Percentiles rank a stretch among this genome's conserved stretches.
Conservation (phyloP, 2,329 filamentous ascomycete genomes). For the Cladosporium sp. region DNA sequence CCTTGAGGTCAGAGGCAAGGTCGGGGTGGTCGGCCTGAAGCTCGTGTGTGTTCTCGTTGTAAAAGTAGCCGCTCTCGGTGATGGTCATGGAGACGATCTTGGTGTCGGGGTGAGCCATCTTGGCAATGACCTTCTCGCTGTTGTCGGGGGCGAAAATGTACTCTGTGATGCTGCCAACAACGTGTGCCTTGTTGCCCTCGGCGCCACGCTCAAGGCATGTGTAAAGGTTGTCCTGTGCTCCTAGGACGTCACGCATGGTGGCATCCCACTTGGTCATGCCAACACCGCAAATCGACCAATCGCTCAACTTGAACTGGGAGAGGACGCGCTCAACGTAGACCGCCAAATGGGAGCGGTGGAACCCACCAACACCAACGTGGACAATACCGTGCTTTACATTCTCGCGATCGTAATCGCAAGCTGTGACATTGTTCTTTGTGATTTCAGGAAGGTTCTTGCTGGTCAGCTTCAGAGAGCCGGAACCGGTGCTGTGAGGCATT, state of each 20-base stretch:
- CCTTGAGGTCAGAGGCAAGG: conserved; percentile 51
- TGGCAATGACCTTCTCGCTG: conserved; percentile 54
- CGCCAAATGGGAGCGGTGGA: conserved; percentile 56
- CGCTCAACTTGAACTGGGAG: conserved; percentile 45
- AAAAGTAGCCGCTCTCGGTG: conserved; percentile 59
- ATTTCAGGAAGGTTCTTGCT: conserved; percentile 43
- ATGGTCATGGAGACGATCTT: conserved; percentile 58
- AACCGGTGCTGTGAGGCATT: conserved; percentile 31
- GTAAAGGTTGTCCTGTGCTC: conserved; percentile 54
- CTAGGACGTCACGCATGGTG: conserved; percentile 53
- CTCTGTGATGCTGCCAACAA: conserved; percentile 55
- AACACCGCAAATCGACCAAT: conserved; percentile 56
- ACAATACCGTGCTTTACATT: conserved; percentile 56
- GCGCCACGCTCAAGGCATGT: conserved; percentile 57
- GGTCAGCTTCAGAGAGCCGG: conserved; percentile 41
- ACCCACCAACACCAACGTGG: conserved; percentile 56
- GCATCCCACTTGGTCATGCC: conserved; percentile 54
- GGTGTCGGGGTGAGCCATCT: conserved; percentile 57
- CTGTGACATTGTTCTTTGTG: conserved; percentile 34
- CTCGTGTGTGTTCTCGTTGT: conserved; percentile 60
- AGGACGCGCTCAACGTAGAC: conserved; percentile 54
- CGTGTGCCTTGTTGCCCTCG: conserved; percentile 49
- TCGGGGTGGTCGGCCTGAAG: conserved; percentile 51
- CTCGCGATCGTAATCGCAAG: conserved; percentile 48
- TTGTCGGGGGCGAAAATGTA: conserved; percentile 56